Conservation (phyloP, 257 asterid species). For the Solanum etuberosum region DNA sequence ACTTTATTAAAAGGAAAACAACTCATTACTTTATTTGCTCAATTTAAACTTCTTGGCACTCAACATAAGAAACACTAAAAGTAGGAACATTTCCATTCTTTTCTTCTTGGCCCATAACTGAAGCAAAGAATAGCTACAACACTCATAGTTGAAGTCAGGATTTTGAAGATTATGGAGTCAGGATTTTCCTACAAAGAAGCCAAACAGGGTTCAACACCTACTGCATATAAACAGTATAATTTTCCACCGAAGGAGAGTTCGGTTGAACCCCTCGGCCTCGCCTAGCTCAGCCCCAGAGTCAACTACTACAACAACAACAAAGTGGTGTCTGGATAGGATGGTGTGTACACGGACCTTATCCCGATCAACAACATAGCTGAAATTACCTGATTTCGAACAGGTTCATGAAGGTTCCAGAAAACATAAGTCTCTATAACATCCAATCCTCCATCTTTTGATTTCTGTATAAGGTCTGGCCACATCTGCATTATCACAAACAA, state of each 20-base stretch:
- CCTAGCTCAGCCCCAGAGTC: not conserved
- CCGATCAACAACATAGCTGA: not conserved
- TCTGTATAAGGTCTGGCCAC: slow-evolving; percentile 89
- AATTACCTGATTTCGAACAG: slow-evolving; percentile 61
- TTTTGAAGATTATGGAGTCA: not conserved
- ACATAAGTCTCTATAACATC: slow-evolving; percentile 70
- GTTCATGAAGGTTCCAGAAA: slow-evolving; percentile 86
- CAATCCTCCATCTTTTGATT: slow-evolving; percentile 80
- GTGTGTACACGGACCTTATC: not conserved
- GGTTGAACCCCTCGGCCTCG: not conserved
- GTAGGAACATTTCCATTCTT: not conserved
- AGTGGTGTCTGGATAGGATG: not conserved
- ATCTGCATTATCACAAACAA: slow-evolving; percentile 26
- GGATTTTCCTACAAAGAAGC: not conserved
- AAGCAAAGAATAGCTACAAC: slow-evolving; percentile 15
- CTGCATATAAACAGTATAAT: not conserved
- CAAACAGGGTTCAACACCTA: not conserved
- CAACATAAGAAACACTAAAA: not conserved
- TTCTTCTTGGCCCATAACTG: not conserved
- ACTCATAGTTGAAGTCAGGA: not conserved
- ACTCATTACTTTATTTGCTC: not conserved
- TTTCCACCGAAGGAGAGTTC: not conserved
- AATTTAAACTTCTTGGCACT: not conserved
- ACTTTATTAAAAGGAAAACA: not conserved
- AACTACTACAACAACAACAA: not conserved